A percentile compares a stretch with the other conserved stretches of the same genome.
Evolutionary conservation across 352 stramenopile genomes (phyloP).

Genomic region (Globisporangium carolinianum): DNA sequence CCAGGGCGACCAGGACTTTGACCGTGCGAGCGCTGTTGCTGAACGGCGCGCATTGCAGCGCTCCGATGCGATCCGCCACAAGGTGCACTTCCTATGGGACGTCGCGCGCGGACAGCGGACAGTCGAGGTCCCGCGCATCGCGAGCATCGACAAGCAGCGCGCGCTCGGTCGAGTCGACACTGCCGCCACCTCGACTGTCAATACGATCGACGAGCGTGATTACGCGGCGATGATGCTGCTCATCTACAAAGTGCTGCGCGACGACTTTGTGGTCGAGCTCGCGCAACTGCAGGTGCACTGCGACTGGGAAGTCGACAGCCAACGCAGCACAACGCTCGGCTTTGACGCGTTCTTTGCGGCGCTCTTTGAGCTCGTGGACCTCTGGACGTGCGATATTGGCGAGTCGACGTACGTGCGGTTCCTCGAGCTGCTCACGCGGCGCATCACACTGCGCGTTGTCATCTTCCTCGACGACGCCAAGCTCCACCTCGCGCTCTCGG

Average conservation of each 20-base stretch:
- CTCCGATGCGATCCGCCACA: constrained; percentile 30
- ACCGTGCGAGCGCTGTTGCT: constrained; percentile 48
- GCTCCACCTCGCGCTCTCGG: constrained; percentile 60
- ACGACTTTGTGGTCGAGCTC: constrained; percentile 56
- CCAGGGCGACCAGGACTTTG: constrained; percentile 61
- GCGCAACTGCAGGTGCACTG: constrained; percentile 59
- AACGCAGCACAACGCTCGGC: constrained; percentile 36
- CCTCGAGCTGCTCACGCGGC: constrained; percentile 47
- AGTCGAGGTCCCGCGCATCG: constrained; percentile 11
- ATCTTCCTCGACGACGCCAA: constrained; percentile 67
- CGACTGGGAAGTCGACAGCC: constrained; percentile 77
- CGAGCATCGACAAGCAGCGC: constrained; percentile 2
- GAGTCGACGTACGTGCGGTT: constrained; percentile 64
- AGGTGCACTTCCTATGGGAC: constrained; percentile 61
- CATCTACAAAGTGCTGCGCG: constrained; percentile 69
- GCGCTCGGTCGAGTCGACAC: constrained; percentile 1
- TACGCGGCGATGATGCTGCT: constrained; percentile 73
- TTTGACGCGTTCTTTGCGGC: constrained; percentile 64
- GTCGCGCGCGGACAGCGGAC: constrained; percentile 40
- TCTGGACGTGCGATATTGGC: constrained; percentile 77
- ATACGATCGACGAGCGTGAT: constrained; percentile 44
- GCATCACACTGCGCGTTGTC: constrained; percentile 61
- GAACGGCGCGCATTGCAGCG: constrained; percentile 47
- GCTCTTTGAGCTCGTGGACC: constrained; percentile 71
- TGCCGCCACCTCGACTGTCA: constrained; percentile 1